Conservation (phyloP, 2,329 filamentous ascomycete genomes). For the Macrophomina tecta region DNA sequence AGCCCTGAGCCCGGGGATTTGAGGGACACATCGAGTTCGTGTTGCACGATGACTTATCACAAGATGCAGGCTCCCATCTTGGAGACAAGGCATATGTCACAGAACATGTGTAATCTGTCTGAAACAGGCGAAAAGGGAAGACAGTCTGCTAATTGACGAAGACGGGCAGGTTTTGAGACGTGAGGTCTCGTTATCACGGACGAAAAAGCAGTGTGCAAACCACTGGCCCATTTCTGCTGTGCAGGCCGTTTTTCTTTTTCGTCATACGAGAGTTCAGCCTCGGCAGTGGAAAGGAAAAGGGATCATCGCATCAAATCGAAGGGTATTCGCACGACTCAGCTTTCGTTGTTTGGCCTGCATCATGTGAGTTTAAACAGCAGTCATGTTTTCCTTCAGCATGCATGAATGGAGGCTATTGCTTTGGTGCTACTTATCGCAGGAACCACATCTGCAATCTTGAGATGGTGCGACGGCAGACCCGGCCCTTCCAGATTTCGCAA, state of each 20-base stretch:
- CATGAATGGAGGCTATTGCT: constrained; percentile 12
- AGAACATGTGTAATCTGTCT: constrained; percentile 16
- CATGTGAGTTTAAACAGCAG: neutral
- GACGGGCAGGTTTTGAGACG: neutral
- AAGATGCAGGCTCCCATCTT: neutral
- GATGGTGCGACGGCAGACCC: neutral
- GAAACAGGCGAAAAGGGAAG: neutral
- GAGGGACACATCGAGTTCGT: constrained; percentile 4
- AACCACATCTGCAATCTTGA: neutral
- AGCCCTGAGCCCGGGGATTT: neutral
- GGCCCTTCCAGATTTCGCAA: neutral
- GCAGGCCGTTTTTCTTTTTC: constrained; percentile 1
- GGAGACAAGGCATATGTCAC: constrained; percentile 13
- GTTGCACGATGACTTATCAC: constrained; percentile 24
- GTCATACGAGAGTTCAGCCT: neutral
- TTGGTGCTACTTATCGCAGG: constrained; percentile 3
- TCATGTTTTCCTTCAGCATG: neutral
- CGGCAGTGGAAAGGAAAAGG: constrained; percentile 15
- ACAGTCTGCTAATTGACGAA: neutral
- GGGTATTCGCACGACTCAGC: neutral
- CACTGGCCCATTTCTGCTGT: neutral
- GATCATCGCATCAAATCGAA: neutral
- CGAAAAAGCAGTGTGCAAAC: neutral
- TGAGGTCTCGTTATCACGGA: neutral
- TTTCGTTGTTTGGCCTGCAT: neutral